Base-by-base conservation (phyloP, 2,329 filamentous ascomycete species). In the Epichloe glyceriae region DNA sequence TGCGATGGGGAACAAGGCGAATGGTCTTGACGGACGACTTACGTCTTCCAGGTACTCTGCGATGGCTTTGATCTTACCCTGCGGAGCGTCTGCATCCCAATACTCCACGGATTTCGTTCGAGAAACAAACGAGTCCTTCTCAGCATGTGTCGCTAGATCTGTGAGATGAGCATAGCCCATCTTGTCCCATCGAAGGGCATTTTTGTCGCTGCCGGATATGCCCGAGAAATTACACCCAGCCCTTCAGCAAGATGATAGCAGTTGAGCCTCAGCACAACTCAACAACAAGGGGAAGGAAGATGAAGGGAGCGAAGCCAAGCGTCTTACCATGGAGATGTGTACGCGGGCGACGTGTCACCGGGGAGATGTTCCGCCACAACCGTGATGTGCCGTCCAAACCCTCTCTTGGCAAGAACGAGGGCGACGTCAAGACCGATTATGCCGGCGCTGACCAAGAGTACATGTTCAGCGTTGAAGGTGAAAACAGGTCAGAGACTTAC, bases 401-500 rank as follows among this genome's bases (percentile, higher is more conserved):
- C 47, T 78, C 72, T 62, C 38, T 65, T 65, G 3, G 69, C 70
- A 3, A 72, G 70, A 34, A 66, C 58, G 38, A 67, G 61, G 20
- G 68, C 65, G 4, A 79, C 68, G 26, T 70, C 70, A 19, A 68
- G 60, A 4, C 74, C 76, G 11, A 76, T 74, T 8, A 77, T 68
- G 0, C 76, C 76, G 0, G 75, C 79, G 4, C 76, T 76, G 30
- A 4, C 30, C 10, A 30, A 10, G 30, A 30, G 10, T 30, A 11
- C 26, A 30, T 30, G 26, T 30, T 30, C 8, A 11, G 30, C 30
- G 30, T 30, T 30, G 30, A 30, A 30, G 30, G 30, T 11, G 10
- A 10, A 10, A 30, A 11, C 8, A 30, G 4, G 30, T 30, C 8
- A 10, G 30, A 30, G 10, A 30, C 30, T 10, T 30, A 10, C 30